Evolutionary conservation across 2,329 filamentous ascomycete species (phyloP).

Genomic region (Sporothrix mexicana): DNA sequence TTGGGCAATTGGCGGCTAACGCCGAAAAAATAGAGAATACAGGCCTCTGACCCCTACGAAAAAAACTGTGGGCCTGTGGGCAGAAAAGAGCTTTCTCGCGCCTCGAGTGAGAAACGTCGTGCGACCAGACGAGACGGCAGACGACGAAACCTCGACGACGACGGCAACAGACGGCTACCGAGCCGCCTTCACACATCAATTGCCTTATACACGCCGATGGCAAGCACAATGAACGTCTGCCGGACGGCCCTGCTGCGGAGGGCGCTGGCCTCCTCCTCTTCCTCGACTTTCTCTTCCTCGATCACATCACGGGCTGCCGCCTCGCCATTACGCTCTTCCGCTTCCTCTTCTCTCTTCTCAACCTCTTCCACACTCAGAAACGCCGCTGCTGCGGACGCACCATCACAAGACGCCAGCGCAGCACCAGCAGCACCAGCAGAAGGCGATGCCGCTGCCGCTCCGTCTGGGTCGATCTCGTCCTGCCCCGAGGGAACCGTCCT

Average conservation of each 20-base stretch:
- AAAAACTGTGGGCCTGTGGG: conserved; percentile 17
- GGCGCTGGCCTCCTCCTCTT: conserved; percentile 47
- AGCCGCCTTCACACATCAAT: not conserved
- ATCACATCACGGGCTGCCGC: conserved; percentile 35
- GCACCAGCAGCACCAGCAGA: conserved; percentile 38
- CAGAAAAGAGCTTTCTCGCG: conserved; percentile 26
- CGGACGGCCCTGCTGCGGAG: conserved; percentile 59
- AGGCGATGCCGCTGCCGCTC: conserved; percentile 39
- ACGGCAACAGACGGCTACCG: not conserved
- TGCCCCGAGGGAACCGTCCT: conserved; percentile 73
- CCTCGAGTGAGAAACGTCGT: conserved; percentile 2
- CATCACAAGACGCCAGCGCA: conserved; percentile 38
- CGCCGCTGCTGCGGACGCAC: conserved; percentile 34
- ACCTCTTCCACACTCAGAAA: conserved; percentile 39
- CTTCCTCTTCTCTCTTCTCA: conserved; percentile 44
- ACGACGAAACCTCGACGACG: not conserved
- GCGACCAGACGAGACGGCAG: not conserved
- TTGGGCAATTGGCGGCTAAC: not conserved
- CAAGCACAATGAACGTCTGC: conserved; percentile 50
- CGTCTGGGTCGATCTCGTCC: conserved; percentile 48
- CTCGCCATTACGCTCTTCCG: conserved; percentile 44
- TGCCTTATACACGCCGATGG: conserved; percentile 24
- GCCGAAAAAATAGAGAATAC: conserved; percentile 24
- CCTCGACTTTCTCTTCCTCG: conserved; percentile 44
- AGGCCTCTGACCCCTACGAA: conserved; percentile 15